Evolutionary conservation across 139 green algal species (phyloP).

Genomic region (Asterochloris erici): DNA sequence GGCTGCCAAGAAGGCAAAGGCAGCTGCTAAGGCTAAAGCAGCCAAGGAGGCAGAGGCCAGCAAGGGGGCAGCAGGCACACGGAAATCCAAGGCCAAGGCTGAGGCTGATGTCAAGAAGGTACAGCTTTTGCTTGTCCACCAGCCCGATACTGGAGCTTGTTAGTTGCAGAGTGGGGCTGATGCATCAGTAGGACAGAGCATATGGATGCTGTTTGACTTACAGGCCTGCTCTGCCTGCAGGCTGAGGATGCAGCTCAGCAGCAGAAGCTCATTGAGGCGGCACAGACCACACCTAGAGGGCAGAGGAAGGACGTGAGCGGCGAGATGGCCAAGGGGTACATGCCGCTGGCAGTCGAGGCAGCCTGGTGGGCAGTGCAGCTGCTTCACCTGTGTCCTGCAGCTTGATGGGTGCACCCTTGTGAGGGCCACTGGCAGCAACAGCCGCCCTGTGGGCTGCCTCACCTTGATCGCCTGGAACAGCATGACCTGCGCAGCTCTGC

Average conservation of each 20-base stretch:
- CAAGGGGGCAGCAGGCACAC: slow-evolving; percentile 45
- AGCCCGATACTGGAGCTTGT: too few species aligned
- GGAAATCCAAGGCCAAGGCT: slow-evolving; percentile 68
- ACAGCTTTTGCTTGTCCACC: neutral
- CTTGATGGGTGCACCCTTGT: too few species aligned
- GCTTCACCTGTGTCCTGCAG: too few species aligned
- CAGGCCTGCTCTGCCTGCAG: neutral
- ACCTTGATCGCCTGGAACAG: too few species aligned
- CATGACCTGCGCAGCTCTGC: too few species aligned
- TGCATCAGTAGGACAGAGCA: neutral
- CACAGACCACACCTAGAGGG: slow-evolving; percentile 66
- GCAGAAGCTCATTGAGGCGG: slow-evolving; percentile 43
- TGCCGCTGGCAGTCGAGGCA: slow-evolving; percentile 70
- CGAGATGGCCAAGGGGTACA: slow-evolving; percentile 85
- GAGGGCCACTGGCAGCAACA: too few species aligned
- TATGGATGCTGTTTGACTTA: neutral
- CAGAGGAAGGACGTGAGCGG: slow-evolving; percentile 75
- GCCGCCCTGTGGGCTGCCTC: too few species aligned
- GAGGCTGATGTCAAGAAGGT: slow-evolving; percentile 83
- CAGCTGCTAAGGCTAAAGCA: slow-evolving; percentile 53
- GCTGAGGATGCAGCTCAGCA: neutral
- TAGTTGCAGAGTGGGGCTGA: neutral
- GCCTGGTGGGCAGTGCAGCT: slow-evolving; percentile 38
- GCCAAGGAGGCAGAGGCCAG: slow-evolving; percentile 24
- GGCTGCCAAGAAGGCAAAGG: slow-evolving; percentile 53